These are phyloP conservation scores for Hordeum pubiflorum DNA, from an alignment of 202 grass and related monocot genomes.

Conservation along the genomic window DNA sequence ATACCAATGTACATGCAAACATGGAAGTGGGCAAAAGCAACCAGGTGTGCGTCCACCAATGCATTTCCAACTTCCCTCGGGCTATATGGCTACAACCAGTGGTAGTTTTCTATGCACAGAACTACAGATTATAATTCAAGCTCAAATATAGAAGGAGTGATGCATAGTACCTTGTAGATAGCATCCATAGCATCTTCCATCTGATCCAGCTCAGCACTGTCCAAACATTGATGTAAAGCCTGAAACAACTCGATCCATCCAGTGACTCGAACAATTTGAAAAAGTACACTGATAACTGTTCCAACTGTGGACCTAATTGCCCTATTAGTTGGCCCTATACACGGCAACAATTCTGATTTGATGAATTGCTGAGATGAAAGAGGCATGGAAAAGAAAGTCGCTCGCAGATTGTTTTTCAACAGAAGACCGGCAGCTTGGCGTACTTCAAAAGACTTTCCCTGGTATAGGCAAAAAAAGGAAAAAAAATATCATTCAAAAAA, in stretches of 20 bases:
- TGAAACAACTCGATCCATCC: constrained; percentile 90
- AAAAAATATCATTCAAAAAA: background rate
- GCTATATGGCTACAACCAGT: background rate
- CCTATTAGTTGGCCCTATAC: constrained; percentile 68
- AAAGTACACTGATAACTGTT: constrained; percentile 79
- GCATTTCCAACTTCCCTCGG: background rate
- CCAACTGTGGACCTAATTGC: constrained; percentile 87
- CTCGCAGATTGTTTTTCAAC: constrained; percentile 68
- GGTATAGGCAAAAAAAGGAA: constrained; percentile 16
- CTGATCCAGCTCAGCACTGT: constrained; percentile 73
- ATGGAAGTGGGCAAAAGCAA: too few species aligned
- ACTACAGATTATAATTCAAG: background rate
- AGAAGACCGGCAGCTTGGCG: constrained; percentile 84
- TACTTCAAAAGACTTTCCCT: constrained; percentile 70
- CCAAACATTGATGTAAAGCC: constrained; percentile 67
- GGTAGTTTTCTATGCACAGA: background rate
- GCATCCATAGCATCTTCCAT: constrained; percentile 98
- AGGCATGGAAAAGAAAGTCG: constrained; percentile 53
- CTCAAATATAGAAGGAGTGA: background rate
- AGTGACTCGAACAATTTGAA: constrained; percentile 65
- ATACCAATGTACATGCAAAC: too few species aligned
- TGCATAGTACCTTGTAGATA: constrained; percentile 73
- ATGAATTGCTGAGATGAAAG: constrained; percentile 59
- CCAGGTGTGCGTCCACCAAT: too few species aligned
- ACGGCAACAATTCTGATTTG: constrained; percentile 71